Percentiles rank a stretch among this genome's conserved stretches.
Conservation (phyloP, 345 rosid species). For the Heritiera littoralis region DNA sequence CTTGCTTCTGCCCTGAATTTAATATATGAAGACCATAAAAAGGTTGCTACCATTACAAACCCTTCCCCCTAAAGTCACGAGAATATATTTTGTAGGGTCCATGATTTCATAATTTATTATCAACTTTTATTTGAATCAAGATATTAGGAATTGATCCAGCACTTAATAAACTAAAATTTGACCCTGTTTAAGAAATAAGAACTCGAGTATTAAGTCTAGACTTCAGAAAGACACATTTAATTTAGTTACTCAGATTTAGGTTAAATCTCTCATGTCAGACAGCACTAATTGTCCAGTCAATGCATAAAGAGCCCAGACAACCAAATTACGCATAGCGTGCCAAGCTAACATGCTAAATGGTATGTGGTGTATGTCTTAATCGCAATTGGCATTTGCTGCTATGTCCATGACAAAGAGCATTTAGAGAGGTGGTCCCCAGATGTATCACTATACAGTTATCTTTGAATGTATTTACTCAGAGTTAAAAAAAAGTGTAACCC, state of each 20-base stretch:
- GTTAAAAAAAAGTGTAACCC: not conserved
- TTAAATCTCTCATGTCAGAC: not conserved
- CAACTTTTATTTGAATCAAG: not conserved
- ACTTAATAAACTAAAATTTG: not conserved
- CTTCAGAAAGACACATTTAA: not conserved
- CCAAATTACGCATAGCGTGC: not conserved
- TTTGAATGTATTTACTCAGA: not conserved
- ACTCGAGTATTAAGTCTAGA: not conserved
- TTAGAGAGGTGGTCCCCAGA: not conserved
- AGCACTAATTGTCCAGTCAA: not conserved
- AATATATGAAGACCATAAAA: not conserved
- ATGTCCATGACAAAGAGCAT: not conserved
- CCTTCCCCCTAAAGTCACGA: not conserved
- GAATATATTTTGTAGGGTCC: not conserved
- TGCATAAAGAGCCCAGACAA: not conserved
- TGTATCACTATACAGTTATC: not conserved
- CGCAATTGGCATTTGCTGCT: not conserved
- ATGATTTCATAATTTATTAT: not conserved
- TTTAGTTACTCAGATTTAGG: not conserved
- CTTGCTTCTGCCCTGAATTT: constrained; percentile 9
- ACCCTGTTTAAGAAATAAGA: not conserved
- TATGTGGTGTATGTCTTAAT: not conserved
- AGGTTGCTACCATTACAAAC: constrained; percentile 7
- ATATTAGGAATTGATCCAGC: not conserved
- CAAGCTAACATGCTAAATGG: not conserved